phyloP scores from a whole-genome alignment of 78 protist genomes.

The Emiliania huxleyi region DNA sequence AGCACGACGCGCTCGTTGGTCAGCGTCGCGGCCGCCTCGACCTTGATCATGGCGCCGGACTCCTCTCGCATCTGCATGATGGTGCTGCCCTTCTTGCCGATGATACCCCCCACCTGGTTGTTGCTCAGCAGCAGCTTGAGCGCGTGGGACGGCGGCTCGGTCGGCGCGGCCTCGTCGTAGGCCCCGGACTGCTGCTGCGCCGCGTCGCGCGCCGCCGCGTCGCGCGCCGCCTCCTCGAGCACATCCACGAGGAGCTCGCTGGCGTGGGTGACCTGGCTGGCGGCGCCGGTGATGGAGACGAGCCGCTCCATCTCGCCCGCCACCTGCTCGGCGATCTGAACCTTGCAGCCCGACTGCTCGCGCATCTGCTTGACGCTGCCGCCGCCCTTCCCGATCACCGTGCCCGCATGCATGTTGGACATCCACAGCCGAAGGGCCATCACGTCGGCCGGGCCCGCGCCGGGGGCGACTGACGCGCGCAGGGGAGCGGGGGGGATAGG shows the following conservation, averaged over 20 bases:
- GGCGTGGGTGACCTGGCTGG: background rate
- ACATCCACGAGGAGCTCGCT: background rate
- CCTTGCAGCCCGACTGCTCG: background rate
- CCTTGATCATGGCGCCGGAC: background rate
- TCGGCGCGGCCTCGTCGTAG: background rate
- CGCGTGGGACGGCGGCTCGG: background rate
- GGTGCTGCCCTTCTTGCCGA: background rate
- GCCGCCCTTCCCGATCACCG: constrained; percentile 15
- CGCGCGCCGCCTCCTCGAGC: background rate
- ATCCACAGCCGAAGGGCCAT: background rate
- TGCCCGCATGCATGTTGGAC: background rate
- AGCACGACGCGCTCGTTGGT: background rate
- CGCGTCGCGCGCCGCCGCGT: background rate
- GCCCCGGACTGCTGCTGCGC: no score
- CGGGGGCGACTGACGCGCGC: no score
- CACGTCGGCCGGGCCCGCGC: no score
- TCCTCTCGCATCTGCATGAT: background rate
- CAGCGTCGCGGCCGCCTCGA: background rate
- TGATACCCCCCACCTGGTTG: background rate
- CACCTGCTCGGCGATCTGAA: background rate
- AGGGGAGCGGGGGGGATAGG: no score
- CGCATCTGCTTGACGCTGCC: background rate
- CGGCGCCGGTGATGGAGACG: background rate
- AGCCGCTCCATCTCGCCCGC: background rate
- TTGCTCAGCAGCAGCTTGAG: background rate